Evolutionary conservation across 495 filamentous ascomycete genomes (phyloP).

Genomic region (Podospora conica): DNA sequence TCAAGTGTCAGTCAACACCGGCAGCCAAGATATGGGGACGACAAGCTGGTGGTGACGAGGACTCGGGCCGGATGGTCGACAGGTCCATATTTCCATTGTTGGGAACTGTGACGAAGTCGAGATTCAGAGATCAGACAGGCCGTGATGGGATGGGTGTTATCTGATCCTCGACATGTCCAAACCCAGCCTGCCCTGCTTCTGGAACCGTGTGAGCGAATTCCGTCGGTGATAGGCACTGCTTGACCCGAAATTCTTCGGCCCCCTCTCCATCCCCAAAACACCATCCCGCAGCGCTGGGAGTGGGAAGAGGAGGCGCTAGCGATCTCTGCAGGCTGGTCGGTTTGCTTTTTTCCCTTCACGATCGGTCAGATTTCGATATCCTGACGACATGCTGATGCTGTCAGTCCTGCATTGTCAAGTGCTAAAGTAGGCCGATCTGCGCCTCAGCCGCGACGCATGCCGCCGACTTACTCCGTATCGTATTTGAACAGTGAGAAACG

Average conservation of each 20-base stretch:
- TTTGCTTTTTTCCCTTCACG: not conserved
- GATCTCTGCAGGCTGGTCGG: not conserved
- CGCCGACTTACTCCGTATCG: no score
- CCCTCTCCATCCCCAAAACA: not conserved
- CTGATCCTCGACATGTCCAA: not conserved
- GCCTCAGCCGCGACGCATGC: no score
- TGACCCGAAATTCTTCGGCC: not conserved
- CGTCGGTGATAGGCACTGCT: not conserved
- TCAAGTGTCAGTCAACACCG: no score
- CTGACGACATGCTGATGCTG: not conserved
- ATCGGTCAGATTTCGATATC: not conserved
- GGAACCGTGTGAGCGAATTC: not conserved
- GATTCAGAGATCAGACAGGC: not conserved
- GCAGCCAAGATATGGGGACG: no score
- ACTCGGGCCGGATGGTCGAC: not conserved
- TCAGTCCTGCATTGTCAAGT: not conserved
- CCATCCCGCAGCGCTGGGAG: not conserved
- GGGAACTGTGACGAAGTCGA: not conserved
- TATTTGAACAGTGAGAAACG: no score
- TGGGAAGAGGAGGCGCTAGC: not conserved
- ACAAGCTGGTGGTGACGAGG: constrained; percentile 16
- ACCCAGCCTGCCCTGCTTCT: not conserved
- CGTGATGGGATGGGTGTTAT: not conserved
- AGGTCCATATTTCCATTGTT: not conserved
- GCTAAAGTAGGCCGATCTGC: no score